A percentile compares a stretch with the other conserved stretches of the same genome.
Evolutionary conservation across 2,329 filamentous ascomycete genomes (phyloP).

Genomic region (Sporothrix schenckii): DNA sequence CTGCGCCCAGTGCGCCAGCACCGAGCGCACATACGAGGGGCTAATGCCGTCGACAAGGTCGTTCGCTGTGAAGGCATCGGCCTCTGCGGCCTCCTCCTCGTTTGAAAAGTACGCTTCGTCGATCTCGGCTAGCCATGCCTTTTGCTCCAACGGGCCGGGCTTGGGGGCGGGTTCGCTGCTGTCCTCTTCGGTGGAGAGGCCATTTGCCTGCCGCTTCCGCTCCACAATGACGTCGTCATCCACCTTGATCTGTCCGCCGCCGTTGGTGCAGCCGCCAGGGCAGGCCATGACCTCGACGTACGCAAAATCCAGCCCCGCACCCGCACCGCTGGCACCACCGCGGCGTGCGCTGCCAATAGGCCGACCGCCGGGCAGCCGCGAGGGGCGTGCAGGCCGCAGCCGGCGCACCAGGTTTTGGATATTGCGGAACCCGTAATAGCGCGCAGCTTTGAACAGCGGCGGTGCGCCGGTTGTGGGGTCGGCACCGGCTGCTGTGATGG

Average conservation of each 20-base stretch:
- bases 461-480: constrained; percentile 46
- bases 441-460: constrained; percentile 74
- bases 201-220: constrained; percentile 41
- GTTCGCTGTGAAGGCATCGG: neutral
- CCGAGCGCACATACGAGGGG: constrained; percentile 64
- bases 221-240: constrained; percentile 70
- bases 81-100: constrained; percentile 52
- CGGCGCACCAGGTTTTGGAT: constrained; percentile 97
- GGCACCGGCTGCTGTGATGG: constrained; percentile 57
- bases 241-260: constrained; percentile 91
- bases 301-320: constrained; percentile 68
- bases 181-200: too few relatives aligned
- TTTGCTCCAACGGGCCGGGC: constrained; percentile 76
- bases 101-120: constrained; percentile 90
- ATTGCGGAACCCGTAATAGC: constrained; percentile 97
- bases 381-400: constrained; percentile 77
- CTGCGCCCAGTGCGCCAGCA: constrained; percentile 74
- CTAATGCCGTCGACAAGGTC: constrained; percentile 64
- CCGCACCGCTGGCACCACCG: constrained; percentile 42
- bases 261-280: constrained; percentile 97
- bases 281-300: constrained; percentile 99
- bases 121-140: constrained; percentile 77
- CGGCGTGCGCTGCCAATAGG: constrained; percentile 60
- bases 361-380: constrained; percentile 77
- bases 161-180: constrained; percentile 45